Evolutionary conservation across 441 rosid species (phyloP).

Genomic region (Populus hybrid): DNA sequence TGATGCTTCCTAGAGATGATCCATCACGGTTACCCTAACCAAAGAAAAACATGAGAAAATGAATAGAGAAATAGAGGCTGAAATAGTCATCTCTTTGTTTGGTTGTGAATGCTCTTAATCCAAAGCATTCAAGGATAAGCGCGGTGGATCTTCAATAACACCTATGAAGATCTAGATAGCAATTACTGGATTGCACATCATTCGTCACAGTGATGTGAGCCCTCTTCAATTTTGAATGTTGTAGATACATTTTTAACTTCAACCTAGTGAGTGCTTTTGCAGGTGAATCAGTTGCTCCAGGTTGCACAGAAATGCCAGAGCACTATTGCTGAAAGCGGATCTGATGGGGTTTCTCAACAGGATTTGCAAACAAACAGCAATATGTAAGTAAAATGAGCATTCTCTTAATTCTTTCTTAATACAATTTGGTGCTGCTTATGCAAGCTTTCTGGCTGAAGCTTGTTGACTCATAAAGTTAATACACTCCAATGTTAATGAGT

Average conservation of each 20-base stretch:
- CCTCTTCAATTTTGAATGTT: neutral
- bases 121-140: neutral
- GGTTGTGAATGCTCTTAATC: neutral
- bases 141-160: neutral
- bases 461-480: neutral
- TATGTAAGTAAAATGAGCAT: constrained; percentile 51
- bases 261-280: constrained; percentile 14
- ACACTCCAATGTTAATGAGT: neutral
- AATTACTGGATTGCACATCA: neutral
- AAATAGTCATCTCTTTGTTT: neutral
- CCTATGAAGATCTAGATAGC: neutral
- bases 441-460: neutral
- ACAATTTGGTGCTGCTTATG: neutral
- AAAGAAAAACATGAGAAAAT: neutral
- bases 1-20: neutral
- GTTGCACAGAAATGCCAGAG: constrained; percentile 97
- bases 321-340: constrained; percentile 83
- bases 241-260: neutral
- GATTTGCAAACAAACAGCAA: constrained; percentile 91
- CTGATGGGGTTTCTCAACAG: constrained; percentile 87
- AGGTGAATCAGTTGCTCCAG: constrained; percentile 94
- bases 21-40: neutral
- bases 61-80: neutral
- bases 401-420: neutral
- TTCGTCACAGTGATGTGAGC: neutral